These are phyloP conservation scores for Peniophora sp. DNA, from an alignment of 1,284 basidiomycete genomes.

Conservation along the genomic window DNA sequence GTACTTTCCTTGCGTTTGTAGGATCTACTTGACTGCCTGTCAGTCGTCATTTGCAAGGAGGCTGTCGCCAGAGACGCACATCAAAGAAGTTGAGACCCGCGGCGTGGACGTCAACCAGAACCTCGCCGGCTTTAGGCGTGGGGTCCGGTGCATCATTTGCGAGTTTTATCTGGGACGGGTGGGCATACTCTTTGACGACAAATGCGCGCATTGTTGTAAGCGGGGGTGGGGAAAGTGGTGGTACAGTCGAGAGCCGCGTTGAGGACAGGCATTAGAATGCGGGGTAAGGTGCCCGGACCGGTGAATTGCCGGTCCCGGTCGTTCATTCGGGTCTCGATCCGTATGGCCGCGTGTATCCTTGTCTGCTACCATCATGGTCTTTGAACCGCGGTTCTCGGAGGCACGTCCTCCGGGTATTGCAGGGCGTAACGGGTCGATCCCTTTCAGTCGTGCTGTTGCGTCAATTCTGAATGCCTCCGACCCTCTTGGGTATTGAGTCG, in stretches of 20 bases:
- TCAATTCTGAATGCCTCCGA: too few relatives aligned
- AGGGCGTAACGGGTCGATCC: too few relatives aligned
- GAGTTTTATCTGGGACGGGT: slow-evolving; percentile 64
- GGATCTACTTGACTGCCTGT: slow-evolving; percentile 38
- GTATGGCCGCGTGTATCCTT: not conserved
- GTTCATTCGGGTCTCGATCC: not conserved
- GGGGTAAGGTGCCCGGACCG: not conserved
- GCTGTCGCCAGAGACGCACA: slow-evolving; percentile 26
- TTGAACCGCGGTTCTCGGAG: not conserved
- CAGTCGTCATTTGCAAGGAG: not conserved
- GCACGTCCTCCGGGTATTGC: too few relatives aligned
- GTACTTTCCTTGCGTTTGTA: slow-evolving; percentile 85
- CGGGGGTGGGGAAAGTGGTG: too few relatives aligned
- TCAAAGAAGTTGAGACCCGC: slow-evolving; percentile 79
- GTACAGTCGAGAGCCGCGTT: not conserved
- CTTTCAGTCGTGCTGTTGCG: too few relatives aligned
- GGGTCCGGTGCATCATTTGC: slow-evolving; percentile 57
- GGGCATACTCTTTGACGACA: slow-evolving; percentile 62
- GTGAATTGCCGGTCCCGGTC: not conserved
- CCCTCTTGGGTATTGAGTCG: too few relatives aligned
- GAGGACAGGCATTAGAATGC: not conserved
- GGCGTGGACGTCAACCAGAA: slow-evolving; percentile 79
- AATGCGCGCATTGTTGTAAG: slow-evolving; percentile 65
- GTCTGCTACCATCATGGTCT: not conserved
- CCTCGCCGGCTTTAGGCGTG: slow-evolving; percentile 42